Base-by-base conservation (phyloP, 2,329 filamentous ascomycete species). In the Penicillium polonicum region DNA sequence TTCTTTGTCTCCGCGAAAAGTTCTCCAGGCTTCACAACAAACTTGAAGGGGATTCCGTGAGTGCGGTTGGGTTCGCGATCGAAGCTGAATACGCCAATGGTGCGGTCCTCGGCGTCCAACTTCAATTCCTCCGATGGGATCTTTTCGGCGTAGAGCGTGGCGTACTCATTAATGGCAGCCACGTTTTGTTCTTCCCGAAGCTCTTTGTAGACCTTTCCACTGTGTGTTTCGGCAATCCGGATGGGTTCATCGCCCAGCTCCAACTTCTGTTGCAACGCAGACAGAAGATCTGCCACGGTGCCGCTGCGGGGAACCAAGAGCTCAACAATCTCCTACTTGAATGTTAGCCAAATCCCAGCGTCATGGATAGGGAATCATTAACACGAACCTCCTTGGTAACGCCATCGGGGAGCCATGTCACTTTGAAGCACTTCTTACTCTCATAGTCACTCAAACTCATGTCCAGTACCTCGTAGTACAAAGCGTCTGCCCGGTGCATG, bases 371-470 rank as follows among this genome's bases (percentile, higher is more conserved):
- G 23, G 4, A 53, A 42, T 29, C 12, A 4, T 41, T 35, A 36
- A 27, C 17, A 71, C 82, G 74, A 76, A 91, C 90, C 78, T 96
- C 92, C 79, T 97, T 97, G 12, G 86, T 86, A 61, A 97, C 88
- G 43, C 94, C 94, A 62, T 99, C 94, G 41, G 88, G 89, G 45
- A 99, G 80, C 86, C 89, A 93, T 1, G 82, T 90, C 48, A 99
- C 78, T 73, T 90, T 93, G 62, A 97, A 79, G 57, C 80, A 85
- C 79, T 95, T 97, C 80, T 96, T 94, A 56, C 90, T 94, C 70
- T 99, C 94, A 43, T 96, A 82, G 74, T 99, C 95, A 25, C 90
- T 89, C 46, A 99, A 78, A 68, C 91, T 96, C 80, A 97, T 96
- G 62, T 99, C 94, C 41, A 99, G 79, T 29, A 97, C 85, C 73